Conservation (phyloP, 192 early-diverging fungal species). For the Anaeromyces robustus region DNA sequence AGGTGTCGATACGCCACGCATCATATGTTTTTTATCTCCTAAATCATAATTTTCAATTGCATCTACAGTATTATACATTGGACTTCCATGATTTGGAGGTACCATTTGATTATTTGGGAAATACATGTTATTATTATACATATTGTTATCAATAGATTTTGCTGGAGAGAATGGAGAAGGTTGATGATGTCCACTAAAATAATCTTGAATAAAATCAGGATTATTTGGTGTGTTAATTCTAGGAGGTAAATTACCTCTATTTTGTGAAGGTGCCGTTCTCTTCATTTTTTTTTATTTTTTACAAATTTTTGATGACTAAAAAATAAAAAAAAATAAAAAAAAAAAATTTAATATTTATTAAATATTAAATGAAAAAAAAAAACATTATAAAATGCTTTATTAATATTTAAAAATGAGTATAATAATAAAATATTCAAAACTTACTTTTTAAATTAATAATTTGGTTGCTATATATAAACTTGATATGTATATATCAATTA, state of each 20-base stretch:
- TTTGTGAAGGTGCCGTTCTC: not conserved
- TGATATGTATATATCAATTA: too few species aligned
- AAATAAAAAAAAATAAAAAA: too few species aligned
- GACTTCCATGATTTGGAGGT: not conserved
- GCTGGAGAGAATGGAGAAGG: not conserved
- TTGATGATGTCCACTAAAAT: not conserved
- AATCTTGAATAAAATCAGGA: not conserved
- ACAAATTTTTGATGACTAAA: too few species aligned
- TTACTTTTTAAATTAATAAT: too few species aligned
- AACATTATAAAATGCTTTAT: too few species aligned
- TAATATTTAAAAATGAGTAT: too few species aligned
- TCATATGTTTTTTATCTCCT: not conserved
- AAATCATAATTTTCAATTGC: not conserved
- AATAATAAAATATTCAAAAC: too few species aligned
- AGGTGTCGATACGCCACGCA: not conserved
- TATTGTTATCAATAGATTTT: not conserved
- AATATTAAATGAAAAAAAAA: too few species aligned
- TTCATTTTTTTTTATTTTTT: not conserved
- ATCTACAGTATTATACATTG: not conserved
- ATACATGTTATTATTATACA: not conserved
- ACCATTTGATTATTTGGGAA: not conserved
- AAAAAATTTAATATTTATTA: too few species aligned
- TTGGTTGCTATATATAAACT: too few species aligned
- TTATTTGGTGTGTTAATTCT: not conserved
- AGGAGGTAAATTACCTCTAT: not conserved